Conservation (phyloP, 2,329 filamentous ascomycete genomes). For the Akanthomyces lecanii region DNA sequence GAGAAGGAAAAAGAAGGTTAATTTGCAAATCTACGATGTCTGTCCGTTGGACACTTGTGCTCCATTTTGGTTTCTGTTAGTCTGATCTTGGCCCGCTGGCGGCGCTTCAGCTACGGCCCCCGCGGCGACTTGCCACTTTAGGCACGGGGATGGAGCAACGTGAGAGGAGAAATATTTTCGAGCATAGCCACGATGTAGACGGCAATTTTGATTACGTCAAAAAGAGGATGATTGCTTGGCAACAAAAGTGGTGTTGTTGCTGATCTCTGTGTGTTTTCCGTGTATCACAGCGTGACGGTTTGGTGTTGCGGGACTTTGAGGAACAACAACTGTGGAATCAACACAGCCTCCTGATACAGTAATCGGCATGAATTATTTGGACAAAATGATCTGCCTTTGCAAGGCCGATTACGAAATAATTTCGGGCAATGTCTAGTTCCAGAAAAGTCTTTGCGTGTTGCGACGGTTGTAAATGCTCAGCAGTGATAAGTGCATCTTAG, state of each 20-base stretch:
- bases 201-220: slow-evolving; percentile 5
- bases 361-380: neutral
- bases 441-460: neutral
- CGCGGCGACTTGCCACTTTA: neutral
- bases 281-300: neutral
- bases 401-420: neutral
- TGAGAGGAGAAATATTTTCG: neutral
- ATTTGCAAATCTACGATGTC: slow-evolving; percentile 11
- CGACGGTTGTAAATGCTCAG: neutral
- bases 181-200: slow-evolving; percentile 12
- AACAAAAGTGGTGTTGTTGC: neutral
- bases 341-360: neutral
- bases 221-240: neutral
- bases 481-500: neutral
- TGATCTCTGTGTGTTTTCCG: neutral
- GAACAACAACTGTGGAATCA: neutral
- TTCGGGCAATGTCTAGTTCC: neutral
- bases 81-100: neutral
- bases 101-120: neutral
- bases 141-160: neutral
- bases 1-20: neutral
- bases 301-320: slow-evolving; percentile 8
- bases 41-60: neutral
- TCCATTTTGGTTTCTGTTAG: neutral
- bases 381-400: neutral